Base-by-base conservation (phyloP, 176 grass and related monocot genomes). In the Oryza rufipogon region DNA sequence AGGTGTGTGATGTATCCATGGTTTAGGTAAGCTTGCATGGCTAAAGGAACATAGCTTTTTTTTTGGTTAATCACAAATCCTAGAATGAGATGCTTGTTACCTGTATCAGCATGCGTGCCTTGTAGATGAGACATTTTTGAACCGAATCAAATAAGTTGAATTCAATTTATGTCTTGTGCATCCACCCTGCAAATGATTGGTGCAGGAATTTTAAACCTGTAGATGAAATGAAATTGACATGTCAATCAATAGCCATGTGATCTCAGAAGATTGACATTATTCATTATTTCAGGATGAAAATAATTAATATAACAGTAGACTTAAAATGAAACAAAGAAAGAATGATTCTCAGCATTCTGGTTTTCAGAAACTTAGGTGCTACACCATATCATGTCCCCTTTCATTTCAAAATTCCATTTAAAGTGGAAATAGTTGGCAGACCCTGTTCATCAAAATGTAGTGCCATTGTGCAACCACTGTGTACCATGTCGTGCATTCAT, bases 261-360 rank as follows among this genome's bases (percentile, higher is more conserved):
- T 76, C 32, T 71, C 46, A 77, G 4, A 88, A 52, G 54, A 56
- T 67, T 74, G 26, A 78, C 25, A 78, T 17, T 36, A 51, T 66
- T 19, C 25, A 78, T 17, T 36, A 51, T 66, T 19, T 54, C 22
- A 15, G 75, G 19, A 0, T 72, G 32, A 7, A 9, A 88, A 80
- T 38, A 41, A 41, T 8, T 41, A 41, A 41, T 38, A 44, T 74
- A 17, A 74, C 15, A 68, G 15, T 13, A 63, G 70, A 65, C 26
- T 28, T 23, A 17, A 44, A 73, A 19, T 58, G 6, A 4, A 75
- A 76, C 23, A 2, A 58, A 71, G 77, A 51, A 85, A 22, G 45
- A 22, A 85, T 25, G 20, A n/a, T 48, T 63, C 58, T 10, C 58
- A 23, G 58, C 58, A 63, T 75, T 81, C 46, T 81, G 12, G 52